A percentile compares a stretch with the other conserved stretches of the same genome.
phyloP scores from a whole-genome alignment of 805 yeast genomes.

The Lachancea cidri region DNA sequence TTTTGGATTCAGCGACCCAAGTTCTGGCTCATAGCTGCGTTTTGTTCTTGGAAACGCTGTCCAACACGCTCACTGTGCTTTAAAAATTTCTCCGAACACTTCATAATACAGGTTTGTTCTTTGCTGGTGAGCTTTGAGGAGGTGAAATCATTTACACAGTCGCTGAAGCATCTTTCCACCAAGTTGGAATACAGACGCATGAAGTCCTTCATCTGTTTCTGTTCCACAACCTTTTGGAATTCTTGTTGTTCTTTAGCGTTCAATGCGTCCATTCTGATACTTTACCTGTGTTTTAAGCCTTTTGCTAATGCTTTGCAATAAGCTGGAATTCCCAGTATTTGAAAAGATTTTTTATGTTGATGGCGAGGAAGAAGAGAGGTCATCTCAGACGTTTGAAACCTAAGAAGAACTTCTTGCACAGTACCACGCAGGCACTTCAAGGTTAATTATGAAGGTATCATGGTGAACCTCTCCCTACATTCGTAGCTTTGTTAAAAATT shows the following conservation, averaged over 20 bases:
- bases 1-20: slow-evolving; percentile 37
- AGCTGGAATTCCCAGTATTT: not conserved
- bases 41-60: slow-evolving; percentile 97
- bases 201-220: slow-evolving; percentile 98
- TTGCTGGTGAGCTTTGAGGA: slow-evolving; percentile 78
- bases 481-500: no score
- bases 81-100: slow-evolving; percentile 95
- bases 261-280: slow-evolving; percentile 72
- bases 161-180: slow-evolving; percentile 94
- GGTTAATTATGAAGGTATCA: no score
- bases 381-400: not conserved
- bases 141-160: slow-evolving; percentile 98
- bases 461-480: no score
- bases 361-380: not conserved
- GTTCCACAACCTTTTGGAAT: slow-evolving; percentile 91
- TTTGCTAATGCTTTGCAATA: not conserved
- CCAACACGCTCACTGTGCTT: slow-evolving; percentile 98
- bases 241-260: slow-evolving; percentile 95
- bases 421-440: no score
- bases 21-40: slow-evolving; percentile 72
- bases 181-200: slow-evolving; percentile 93
- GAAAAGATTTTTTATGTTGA: not conserved
- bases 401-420: no score
- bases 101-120: slow-evolving; percentile 81
- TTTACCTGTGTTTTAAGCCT: not conserved